Evolutionary conservation across 2,329 filamentous ascomycete species (phyloP).

Genomic region (Botrytis squamosa): DNA sequence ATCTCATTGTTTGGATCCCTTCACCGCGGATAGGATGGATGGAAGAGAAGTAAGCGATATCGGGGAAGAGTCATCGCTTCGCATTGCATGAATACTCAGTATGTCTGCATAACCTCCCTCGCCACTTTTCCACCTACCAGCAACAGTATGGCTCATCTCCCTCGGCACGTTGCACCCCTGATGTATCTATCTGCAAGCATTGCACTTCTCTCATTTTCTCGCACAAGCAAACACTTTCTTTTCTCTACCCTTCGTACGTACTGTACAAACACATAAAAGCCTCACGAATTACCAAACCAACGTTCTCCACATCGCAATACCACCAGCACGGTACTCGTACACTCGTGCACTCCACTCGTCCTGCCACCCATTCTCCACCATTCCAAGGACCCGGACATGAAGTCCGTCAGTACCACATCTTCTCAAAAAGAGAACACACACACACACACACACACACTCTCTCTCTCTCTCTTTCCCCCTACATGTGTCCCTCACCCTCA

Average conservation of each 20-base stretch:
- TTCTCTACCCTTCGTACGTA: background rate
- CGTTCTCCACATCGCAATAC: background rate
- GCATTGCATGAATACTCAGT: background rate
- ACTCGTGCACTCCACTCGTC: background rate
- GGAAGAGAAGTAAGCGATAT: background rate
- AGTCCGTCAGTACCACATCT: background rate
- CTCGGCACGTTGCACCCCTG: slow-evolving; percentile 11
- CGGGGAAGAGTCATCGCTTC: background rate
- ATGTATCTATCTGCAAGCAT: background rate
- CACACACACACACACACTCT: too few species aligned
- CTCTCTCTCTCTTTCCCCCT: too few species aligned
- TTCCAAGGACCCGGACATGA: background rate
- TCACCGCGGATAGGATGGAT: background rate
- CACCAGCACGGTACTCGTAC: slow-evolving; percentile 14
- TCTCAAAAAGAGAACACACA: background rate
- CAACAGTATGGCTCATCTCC: background rate
- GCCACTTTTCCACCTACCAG: background rate
- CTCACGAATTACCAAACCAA: background rate
- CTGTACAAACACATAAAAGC: background rate
- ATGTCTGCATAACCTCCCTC: background rate
- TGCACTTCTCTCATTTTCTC: background rate
- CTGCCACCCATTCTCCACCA: background rate
- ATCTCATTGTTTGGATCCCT: background rate
- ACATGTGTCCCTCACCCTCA: background rate
- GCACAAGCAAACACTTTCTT: background rate